Evolutionary conservation across 78 protist species (phyloP).

Genomic region (Emiliania huxleyi): DNA sequence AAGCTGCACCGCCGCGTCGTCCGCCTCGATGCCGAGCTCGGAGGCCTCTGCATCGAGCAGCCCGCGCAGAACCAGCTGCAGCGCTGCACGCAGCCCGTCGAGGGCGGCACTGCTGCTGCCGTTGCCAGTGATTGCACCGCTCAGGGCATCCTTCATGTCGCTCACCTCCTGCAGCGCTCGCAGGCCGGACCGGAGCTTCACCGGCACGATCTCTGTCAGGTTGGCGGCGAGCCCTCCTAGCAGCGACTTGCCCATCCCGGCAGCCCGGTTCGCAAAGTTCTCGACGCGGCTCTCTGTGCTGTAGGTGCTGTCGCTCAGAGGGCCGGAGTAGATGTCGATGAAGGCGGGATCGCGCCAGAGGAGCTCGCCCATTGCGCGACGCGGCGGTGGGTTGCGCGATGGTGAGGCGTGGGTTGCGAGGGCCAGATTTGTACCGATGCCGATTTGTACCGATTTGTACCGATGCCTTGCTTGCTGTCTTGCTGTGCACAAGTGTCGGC

Average conservation of each 20-base stretch:
- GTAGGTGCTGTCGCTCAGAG: background rate
- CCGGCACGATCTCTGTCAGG: background rate
- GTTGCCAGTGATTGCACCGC: background rate
- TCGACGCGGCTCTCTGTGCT: background rate
- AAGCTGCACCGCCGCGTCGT: background rate
- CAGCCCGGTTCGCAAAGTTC: background rate
- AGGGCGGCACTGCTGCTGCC: background rate
- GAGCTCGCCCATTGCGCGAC: too few relatives aligned
- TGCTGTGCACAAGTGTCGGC: too few relatives aligned
- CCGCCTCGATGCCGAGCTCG: background rate
- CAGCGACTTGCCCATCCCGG: background rate
- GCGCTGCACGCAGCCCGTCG: background rate
- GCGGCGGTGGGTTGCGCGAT: too few relatives aligned
- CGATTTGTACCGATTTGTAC: too few relatives aligned
- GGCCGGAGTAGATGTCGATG: background rate
- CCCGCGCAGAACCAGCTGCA: background rate
- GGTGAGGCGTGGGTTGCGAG: too few relatives aligned
- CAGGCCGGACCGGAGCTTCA: background rate
- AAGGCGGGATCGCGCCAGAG: background rate
- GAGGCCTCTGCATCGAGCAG: background rate
- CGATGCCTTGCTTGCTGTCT: too few relatives aligned
- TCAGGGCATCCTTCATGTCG: background rate
- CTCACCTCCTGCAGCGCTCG: background rate
- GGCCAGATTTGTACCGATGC: too few relatives aligned
- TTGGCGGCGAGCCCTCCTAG: background rate